Base-by-base conservation (phyloP, 2,329 filamentous ascomycete species). In the Fusarium xylarioides region DNA sequence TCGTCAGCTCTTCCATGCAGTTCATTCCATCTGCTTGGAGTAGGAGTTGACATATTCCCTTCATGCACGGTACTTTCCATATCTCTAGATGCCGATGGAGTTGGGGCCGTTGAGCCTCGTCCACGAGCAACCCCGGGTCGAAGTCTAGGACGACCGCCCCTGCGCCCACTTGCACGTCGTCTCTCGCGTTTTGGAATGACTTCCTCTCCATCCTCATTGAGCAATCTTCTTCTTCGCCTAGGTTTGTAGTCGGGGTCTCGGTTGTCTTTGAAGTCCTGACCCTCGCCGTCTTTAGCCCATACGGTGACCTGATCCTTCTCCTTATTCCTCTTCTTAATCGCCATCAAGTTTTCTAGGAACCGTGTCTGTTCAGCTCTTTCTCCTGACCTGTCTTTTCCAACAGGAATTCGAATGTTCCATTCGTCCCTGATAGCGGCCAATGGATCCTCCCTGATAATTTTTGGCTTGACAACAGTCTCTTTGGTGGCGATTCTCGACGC, bases 401-500 rank as follows among this genome's bases (percentile, higher is more conserved):
- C 70, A 7, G 86, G 85, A 10, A 88, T 83, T 34, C 83, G 81
- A 54, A 88, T 83, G 28, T 84, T 82, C 80, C 81, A 83, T 63
- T 83, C 80, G 50, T 82, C 77, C 44, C 84, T 83, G 23, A 86
- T 82, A n/a, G 80, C 76, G 12, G 81, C 80, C 14, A 84, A 72
- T 11, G 79, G 74, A 53, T 83, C 81, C 61, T 82, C 79, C 18
- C 75, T 78, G 11, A 74, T 74, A 32, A 80, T 77, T 42, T 84
- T 86, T 26, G 86, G 85, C 52, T 86, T 85, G 19, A 94, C 81
- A 42, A 88, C 86, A 67, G 90, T 89, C 70, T 92, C 90, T 37
- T 85, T 88, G 18, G 92, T 92, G 50, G 92, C 84, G 66, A 97
- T 88, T 64, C 93, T 91, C 15, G 91, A 88, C 56, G 90, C 89